These are phyloP conservation scores for Porcisia hertigi DNA, from an alignment of 208 protist species.

Conservation along the genomic window DNA sequence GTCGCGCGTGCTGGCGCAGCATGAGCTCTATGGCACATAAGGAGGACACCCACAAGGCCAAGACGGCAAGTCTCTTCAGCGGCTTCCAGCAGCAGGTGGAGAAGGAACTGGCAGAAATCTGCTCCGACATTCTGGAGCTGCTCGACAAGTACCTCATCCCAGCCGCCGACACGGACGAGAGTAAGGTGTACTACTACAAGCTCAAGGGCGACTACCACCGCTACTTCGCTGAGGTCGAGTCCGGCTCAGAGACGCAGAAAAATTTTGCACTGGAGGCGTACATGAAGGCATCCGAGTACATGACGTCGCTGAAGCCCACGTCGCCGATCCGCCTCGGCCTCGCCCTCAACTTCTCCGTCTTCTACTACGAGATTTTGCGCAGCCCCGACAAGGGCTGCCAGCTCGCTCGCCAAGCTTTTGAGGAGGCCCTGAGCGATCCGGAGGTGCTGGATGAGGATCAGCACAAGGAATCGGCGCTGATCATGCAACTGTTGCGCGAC, in stretches of 20 bases:
- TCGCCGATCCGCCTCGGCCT: conserved; percentile 99
- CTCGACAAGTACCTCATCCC: conserved; percentile 96
- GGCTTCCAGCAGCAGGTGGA: conserved; percentile 97
- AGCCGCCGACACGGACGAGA: conserved; percentile 76
- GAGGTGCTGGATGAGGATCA: conserved; percentile 97
- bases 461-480: conserved; percentile 99
- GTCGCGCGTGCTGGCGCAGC: conserved; percentile 98
- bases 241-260: conserved; percentile 81
- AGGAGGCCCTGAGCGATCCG: conserved; percentile 96
- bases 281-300: conserved; percentile 86
- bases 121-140: conserved; percentile 95
- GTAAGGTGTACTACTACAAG: conserved; percentile 95
- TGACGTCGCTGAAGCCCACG: conserved; percentile 83
- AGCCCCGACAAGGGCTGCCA: conserved; percentile 95
- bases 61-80: conserved; percentile 92
- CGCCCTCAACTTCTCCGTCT: conserved; percentile 99
- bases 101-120: conserved; percentile 97
- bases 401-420: conserved; percentile 97
- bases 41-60: conserved; percentile 90
- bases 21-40: conserved; percentile 98
- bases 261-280: conserved; percentile 91
- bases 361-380: conserved; percentile 99
- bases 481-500: conserved; percentile 99
- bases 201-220: conserved; percentile 96
- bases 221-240: conserved; percentile 97